Percentiles rank a stretch among this genome's conserved stretches.
Conservation (phyloP, 352 stramenopile genomes). For the Phytophthora meadii region DNA sequence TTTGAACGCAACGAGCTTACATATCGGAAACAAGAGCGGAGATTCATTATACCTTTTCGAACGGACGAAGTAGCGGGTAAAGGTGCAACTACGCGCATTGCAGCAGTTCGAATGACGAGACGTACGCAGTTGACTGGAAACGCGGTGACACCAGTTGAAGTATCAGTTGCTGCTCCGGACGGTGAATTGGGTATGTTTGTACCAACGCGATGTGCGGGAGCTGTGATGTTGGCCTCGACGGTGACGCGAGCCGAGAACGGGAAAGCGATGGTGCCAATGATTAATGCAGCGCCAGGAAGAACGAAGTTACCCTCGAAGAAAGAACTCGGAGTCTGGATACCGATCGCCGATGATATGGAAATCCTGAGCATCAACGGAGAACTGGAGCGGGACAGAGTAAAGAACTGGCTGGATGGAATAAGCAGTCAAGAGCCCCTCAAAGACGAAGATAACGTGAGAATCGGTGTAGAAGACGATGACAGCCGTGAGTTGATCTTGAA, state of each 20-base stretch:
- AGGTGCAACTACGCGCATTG: neutral
- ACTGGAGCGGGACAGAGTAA: neutral
- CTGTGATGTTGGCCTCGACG: neutral
- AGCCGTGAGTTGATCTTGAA: neutral
- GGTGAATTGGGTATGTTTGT: slow-evolving; percentile 1
- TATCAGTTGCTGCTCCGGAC: neutral
- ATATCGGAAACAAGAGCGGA: neutral
- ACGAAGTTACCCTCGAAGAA: neutral
- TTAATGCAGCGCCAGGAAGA: neutral
- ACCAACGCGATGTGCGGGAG: neutral
- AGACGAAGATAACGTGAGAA: neutral
- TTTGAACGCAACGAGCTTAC: neutral
- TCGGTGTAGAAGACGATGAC: neutral
- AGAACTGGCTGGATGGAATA: neutral
- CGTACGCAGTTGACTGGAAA: neutral
- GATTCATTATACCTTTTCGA: slow-evolving; percentile 1
- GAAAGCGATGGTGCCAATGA: neutral
- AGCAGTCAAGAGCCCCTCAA: neutral
- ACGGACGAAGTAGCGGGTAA: neutral
- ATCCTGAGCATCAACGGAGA: neutral
- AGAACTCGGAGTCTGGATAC: slow-evolving; percentile 1
- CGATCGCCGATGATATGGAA: neutral
- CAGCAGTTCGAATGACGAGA: neutral
- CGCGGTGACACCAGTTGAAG: slow-evolving; percentile 1
- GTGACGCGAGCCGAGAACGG: neutral